Evolutionary conservation across 345 rosid genomes (phyloP), one percentile per base, ranked within the genome.

Genomic region (Hibiscus trionum): DNA sequence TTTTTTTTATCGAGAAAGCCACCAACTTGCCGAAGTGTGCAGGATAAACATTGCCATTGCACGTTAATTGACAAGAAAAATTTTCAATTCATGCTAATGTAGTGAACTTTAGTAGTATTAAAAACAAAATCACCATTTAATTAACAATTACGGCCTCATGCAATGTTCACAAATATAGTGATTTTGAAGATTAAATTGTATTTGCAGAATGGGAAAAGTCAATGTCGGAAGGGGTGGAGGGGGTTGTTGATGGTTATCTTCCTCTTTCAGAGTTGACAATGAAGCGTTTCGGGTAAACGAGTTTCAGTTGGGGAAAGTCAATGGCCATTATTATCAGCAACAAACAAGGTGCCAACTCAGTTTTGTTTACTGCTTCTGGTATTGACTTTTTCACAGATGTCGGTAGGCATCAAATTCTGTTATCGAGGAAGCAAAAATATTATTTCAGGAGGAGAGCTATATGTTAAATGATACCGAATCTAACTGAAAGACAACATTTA

Each of bases 241-340:
- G 46, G 66, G 44, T 37, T 5, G 24, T 47, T 66, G 39, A 8
- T 26, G 0, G 58, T 27, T 66, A 26, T 47, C 27, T 47, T 67
- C 71, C 71, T 67, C 42, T 60, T 29, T 24, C 21, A 31, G 5
- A 37, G 46, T 50, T 50, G 71, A 50, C 71, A 50, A 68, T 16
- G 42, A 29, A 68, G 15, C 55, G 19, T 44, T 24, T 26, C 19
- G 3, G 33, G 50, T 17, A 21, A 42, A 65, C n/a, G 26, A 12
- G 33, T 47, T 26, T 7, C 37, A 47, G 26, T 15, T 0, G 6
- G 12, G 58, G 39, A 26, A 68, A 29, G 71, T 68, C 71, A 29
- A 50, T 50, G 46, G 58, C 26, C 44, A 29, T 21, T 37, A 2
- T 50, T 29, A 39, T 68, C 71, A 50, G 50, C 26, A 19, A 55